Evolutionary conservation across 805 yeast species (phyloP).

Genomic region (Wickerhamiella slavikovae): DNA sequence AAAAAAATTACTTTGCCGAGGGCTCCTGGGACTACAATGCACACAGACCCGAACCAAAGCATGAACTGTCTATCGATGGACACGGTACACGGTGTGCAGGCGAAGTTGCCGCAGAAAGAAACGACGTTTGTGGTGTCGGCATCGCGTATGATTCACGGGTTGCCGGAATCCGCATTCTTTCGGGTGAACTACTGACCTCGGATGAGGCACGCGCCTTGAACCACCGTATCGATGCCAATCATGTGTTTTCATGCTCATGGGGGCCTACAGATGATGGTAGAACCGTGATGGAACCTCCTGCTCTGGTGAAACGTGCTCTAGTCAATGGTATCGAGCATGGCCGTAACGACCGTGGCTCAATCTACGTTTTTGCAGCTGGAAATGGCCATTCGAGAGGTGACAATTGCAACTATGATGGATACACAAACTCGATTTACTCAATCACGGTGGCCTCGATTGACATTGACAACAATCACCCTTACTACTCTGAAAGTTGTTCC

Average conservation of each 20-base stretch:
- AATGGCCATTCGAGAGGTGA: constrained; percentile 74
- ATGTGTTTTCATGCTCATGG: constrained; percentile 95
- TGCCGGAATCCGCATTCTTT: constrained; percentile 73
- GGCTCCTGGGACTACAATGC: constrained; percentile 94
- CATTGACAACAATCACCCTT: constrained; percentile 67
- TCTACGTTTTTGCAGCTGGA: constrained; percentile 91
- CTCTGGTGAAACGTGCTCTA: constrained; percentile 59
- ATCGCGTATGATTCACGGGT: constrained; percentile 80
- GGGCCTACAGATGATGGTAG: constrained; percentile 91
- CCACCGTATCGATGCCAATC: constrained; percentile 63
- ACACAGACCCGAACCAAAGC: constrained; percentile 54
- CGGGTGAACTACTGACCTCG: constrained; percentile 58
- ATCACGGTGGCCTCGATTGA: constrained; percentile 92
- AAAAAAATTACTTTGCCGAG: constrained; percentile 32
- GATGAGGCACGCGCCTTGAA: constrained; percentile 84
- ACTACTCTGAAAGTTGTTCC: constrained; percentile 78
- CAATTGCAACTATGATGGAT: constrained; percentile 92
- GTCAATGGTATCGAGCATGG: constrained; percentile 74
- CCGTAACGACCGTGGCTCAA: constrained; percentile 56
- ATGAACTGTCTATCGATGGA: constrained; percentile 59
- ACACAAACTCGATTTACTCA: constrained; percentile 86
- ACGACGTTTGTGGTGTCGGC: constrained; percentile 86
- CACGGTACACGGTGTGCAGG: constrained; percentile 98
- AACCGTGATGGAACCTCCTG: constrained; percentile 69
- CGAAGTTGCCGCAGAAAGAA: constrained; percentile 72